Evolutionary conservation across 176 grass and related monocot genomes (phyloP).

Genomic region (Aegilops bicornis): DNA sequence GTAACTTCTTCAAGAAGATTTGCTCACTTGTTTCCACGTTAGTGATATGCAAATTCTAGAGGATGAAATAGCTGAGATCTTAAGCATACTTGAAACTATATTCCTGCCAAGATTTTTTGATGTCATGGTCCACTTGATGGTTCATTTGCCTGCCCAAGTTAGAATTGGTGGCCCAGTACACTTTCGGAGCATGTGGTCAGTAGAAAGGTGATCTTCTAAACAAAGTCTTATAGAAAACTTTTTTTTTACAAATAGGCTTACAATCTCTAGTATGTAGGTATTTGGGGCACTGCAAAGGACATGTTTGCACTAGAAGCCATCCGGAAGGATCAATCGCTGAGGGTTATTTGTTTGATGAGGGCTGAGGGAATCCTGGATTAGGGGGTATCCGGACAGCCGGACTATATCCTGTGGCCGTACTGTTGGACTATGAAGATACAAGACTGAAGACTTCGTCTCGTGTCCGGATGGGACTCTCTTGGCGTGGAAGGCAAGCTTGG

Average conservation of each 20-base stretch:
- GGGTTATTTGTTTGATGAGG: neutral
- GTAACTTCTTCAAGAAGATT: neutral
- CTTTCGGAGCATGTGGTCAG: neutral
- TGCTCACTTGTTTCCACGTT: neutral
- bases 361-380: no score
- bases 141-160: neutral
- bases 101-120: neutral
- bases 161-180: neutral
- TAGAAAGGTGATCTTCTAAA: neutral
- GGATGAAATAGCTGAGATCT: neutral
- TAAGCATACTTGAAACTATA: neutral
- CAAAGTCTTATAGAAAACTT: neutral
- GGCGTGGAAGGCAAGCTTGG: no score
- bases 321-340: neutral
- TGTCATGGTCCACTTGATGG: conserved; percentile 7
- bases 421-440: no score
- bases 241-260: no score
- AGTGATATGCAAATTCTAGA: neutral
- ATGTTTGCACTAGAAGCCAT: neutral
- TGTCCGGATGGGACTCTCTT: no score
- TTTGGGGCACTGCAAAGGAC: neutral
- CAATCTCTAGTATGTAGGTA: no score
- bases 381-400: no score
- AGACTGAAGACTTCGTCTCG: no score
- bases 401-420: no score